phyloP scores from a whole-genome alignment of 495 filamentous ascomycete genomes.

The Xylona heveae region DNA sequence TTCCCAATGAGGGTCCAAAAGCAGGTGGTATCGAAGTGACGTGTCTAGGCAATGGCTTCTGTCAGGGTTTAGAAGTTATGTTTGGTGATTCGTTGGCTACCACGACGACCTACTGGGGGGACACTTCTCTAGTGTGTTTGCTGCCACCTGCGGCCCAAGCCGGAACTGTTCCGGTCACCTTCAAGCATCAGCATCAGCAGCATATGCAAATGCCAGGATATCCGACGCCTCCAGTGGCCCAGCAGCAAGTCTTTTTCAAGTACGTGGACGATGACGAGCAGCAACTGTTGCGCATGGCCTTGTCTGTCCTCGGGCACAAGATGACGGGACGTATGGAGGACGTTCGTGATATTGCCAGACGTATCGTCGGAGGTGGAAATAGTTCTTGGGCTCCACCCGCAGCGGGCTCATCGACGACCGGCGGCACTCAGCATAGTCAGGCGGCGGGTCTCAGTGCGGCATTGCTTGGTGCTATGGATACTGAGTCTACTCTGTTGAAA shows the following conservation, averaged over 20 bases:
- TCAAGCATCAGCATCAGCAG: slow-evolving; percentile 35
- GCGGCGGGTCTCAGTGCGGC: slow-evolving; percentile 16
- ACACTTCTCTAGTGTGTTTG: slow-evolving; percentile 62
- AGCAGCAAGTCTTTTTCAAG: slow-evolving; percentile 41
- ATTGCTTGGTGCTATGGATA: slow-evolving; percentile 19
- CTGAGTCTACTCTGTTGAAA: slow-evolving; percentile 53
- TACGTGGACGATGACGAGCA: slow-evolving; percentile 69
- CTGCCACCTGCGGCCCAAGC: slow-evolving; percentile 50
- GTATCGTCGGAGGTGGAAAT: slow-evolving; percentile 22
- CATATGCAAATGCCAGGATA: slow-evolving; percentile 19
- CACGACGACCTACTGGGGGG: slow-evolving; percentile 66
- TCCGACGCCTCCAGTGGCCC: slow-evolving; percentile 22
- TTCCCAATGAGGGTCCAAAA: slow-evolving; percentile 62
- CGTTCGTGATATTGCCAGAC: slow-evolving; percentile 26
- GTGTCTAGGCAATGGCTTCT: slow-evolving; percentile 59
- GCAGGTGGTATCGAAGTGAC: slow-evolving; percentile 73
- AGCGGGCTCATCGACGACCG: not conserved
- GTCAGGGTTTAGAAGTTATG: slow-evolving; percentile 60
- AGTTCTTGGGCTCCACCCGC: slow-evolving; percentile 10
- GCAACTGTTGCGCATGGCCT: slow-evolving; percentile 32
- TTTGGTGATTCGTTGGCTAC: slow-evolving; percentile 64
- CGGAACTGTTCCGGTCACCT: slow-evolving; percentile 53
- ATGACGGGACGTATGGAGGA: slow-evolving; percentile 29
- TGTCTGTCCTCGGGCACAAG: slow-evolving; percentile 33
- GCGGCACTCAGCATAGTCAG: slow-evolving; percentile 6